phyloP scores from a whole-genome alignment of 768 basidiomycete genomes.

The Rhizopogon salebrosus region DNA sequence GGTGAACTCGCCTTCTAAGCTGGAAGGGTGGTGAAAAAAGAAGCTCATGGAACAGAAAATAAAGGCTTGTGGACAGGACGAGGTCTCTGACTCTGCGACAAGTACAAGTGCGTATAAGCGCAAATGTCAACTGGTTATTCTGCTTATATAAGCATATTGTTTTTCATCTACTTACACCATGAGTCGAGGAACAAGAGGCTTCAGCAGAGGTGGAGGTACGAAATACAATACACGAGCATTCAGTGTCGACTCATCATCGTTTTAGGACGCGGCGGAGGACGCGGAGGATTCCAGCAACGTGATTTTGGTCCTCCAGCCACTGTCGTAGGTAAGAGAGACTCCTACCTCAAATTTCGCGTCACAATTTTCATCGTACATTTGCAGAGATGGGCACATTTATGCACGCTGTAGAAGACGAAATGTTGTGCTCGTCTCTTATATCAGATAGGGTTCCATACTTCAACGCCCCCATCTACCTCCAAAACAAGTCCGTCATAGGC shows the following conservation, averaged over 20 bases:
- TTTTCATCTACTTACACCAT: slow-evolving; percentile 26
- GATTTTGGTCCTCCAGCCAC: slow-evolving; percentile 77
- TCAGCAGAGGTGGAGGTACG: slow-evolving; percentile 48
- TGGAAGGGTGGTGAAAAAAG: slow-evolving; percentile 26
- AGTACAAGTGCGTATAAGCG: too few relatives aligned
- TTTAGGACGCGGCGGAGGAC: slow-evolving; percentile 54
- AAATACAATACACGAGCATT: neutral
- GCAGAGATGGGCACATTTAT: slow-evolving; percentile 89
- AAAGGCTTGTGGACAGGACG: neutral
- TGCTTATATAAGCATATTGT: slow-evolving; percentile 20
- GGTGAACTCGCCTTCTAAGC: slow-evolving; percentile 23
- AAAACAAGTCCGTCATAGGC: slow-evolving; percentile 93
- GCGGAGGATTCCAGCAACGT: slow-evolving; percentile 67
- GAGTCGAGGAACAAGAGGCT: slow-evolving; percentile 54
- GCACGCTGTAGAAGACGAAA: slow-evolving; percentile 96
- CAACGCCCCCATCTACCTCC: slow-evolving; percentile 96
- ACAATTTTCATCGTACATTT: slow-evolving; percentile 7
- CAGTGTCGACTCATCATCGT: neutral
- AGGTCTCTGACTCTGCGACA: neutral
- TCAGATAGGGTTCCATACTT: slow-evolving; percentile 95
- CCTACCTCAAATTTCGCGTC: neutral
- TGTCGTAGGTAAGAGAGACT: slow-evolving; percentile 61
- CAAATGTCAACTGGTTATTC: neutral
- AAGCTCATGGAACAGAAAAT: slow-evolving; percentile 26
- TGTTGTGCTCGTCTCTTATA: slow-evolving; percentile 86